These are phyloP conservation scores for Cornus kousa DNA, from an alignment of 148 eudicot species.

Conservation along the genomic window DNA sequence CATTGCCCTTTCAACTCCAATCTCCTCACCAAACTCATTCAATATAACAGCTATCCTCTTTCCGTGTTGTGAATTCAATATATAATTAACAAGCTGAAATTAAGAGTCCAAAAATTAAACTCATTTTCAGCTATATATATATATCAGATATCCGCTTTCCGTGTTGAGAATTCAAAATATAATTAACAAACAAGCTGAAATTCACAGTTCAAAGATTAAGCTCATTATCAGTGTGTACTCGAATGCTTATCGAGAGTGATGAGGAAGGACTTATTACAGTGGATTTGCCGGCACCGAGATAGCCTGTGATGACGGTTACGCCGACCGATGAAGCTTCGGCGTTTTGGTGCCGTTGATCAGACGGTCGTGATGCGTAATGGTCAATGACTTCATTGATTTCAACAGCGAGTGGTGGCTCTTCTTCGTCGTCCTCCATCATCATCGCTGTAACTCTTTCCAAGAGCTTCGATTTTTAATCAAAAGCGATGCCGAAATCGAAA, in stretches of 20 bases:
- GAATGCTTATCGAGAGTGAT: neutral
- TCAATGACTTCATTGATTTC: conserved; percentile 25
- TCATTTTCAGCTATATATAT: too few species aligned
- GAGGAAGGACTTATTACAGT: conserved; percentile 39
- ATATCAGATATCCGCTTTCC: too few species aligned
- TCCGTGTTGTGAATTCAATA: conserved; percentile 77
- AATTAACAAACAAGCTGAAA: too few species aligned
- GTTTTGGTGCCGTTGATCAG: conserved; percentile 20
- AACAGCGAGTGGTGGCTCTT: conserved; percentile 73
- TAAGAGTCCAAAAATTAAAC: too few species aligned
- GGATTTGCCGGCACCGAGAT: conserved; percentile 95
- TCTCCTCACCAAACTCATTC: conserved; percentile 95
- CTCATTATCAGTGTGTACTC: too few species aligned
- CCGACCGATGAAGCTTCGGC: conserved; percentile 53
- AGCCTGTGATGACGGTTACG: conserved; percentile 92
- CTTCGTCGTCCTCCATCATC: conserved; percentile 64
- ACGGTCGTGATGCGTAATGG: conserved; percentile 8
- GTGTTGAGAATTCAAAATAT: too few species aligned
- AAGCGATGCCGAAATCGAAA: neutral
- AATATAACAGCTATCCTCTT: conserved; percentile 91
- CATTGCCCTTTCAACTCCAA: conserved; percentile 97
- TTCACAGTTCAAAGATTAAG: too few species aligned
- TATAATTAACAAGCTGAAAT: conserved; percentile 38
- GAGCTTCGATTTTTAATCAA: neutral
- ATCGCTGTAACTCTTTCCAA: neutral